phyloP scores from a whole-genome alignment of 805 yeast genomes.

The Spencermartinsiella europaea region DNA sequence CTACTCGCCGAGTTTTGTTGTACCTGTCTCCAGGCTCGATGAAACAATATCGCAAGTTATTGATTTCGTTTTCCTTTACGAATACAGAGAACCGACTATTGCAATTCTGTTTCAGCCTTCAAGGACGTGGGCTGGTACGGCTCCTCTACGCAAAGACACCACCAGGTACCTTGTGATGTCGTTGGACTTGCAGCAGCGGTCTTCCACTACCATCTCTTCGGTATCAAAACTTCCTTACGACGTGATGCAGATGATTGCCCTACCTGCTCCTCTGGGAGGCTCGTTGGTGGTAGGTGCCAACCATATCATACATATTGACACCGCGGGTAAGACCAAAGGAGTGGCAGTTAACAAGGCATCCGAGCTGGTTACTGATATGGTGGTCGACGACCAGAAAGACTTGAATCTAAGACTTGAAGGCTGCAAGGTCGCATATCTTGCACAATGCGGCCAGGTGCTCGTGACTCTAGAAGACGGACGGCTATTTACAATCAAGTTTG shows the following conservation, averaged over 20 bases:
- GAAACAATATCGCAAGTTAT: conserved; percentile 54
- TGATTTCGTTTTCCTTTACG: conserved; percentile 65
- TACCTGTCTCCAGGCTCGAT: conserved; percentile 54
- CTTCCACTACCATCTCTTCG: conserved; percentile 63
- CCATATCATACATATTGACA: conserved; percentile 71
- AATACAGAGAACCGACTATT: conserved; percentile 78
- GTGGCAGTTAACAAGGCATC: conserved; percentile 58
- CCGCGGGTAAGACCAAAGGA: conserved; percentile 63
- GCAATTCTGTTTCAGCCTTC: conserved; percentile 57
- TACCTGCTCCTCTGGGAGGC: conserved; percentile 65
- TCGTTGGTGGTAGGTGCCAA: conserved; percentile 67
- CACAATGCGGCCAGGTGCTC: conserved; percentile 33
- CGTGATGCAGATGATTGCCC: conserved; percentile 55
- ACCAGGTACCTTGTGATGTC: conserved; percentile 59
- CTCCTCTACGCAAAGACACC: conserved; percentile 58
- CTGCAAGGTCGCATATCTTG: conserved; percentile 36
- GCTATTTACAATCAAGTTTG: conserved; percentile 35
- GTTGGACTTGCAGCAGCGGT: conserved; percentile 51
- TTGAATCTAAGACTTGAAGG: conserved; percentile 54
- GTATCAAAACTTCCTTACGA: conserved; percentile 70
- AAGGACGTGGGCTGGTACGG: conserved; percentile 75
- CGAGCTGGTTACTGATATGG: conserved; percentile 36
- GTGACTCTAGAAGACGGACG: conserved; percentile 42
- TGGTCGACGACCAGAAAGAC: conserved; percentile 43
- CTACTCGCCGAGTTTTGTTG: conserved; percentile 51